Conservation (phyloP, 352 stramenopile genomes). For the Phytopythium helicoides region DNA sequence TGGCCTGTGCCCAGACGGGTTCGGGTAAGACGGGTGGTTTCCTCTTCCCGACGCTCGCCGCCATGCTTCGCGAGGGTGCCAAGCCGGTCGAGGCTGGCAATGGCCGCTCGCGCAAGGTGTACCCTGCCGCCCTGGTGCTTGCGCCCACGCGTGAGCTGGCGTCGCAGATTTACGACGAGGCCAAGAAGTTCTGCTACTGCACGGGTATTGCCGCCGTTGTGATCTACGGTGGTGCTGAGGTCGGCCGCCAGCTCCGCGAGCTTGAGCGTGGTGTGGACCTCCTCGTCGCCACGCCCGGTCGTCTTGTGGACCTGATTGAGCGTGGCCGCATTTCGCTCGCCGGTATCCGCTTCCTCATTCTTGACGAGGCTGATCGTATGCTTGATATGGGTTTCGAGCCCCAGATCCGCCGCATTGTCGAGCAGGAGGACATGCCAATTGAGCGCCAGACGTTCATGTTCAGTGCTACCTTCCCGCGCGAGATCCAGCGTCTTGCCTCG, state of each 20-base stretch:
- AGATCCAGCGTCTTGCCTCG: slow-evolving; percentile 95
- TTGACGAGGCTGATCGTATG: slow-evolving; percentile 99
- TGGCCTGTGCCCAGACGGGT: slow-evolving; percentile 99
- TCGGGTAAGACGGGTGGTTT: slow-evolving; percentile 97
- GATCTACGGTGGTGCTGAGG: slow-evolving; percentile 93
- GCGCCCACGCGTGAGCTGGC: slow-evolving; percentile 94
- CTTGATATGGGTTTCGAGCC: slow-evolving; percentile 99
- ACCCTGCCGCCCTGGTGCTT: slow-evolving; percentile 91
- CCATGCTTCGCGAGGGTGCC: slow-evolving; percentile 90
- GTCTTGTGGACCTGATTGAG: slow-evolving; percentile 97
- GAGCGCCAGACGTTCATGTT: slow-evolving; percentile 99
- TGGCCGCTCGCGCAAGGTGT: slow-evolving; percentile 83
- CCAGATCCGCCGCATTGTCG: slow-evolving; percentile 98
- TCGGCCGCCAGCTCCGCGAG: slow-evolving; percentile 83
- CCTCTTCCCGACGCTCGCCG: slow-evolving; percentile 96
- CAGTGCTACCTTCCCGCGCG: slow-evolving; percentile 97
- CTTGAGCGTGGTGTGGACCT: slow-evolving; percentile 95
- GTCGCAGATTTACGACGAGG: slow-evolving; percentile 96
- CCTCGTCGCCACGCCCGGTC: slow-evolving; percentile 96
- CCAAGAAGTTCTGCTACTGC: slow-evolving; percentile 96
- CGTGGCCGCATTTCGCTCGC: slow-evolving; percentile 89
- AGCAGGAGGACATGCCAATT: slow-evolving; percentile 96
- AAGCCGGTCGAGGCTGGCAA: slow-evolving; percentile 37
- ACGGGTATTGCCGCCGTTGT: slow-evolving; percentile 94
- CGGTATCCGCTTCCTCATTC: slow-evolving; percentile 93